Evolutionary conservation across 176 grass and related monocot genomes (phyloP).

Genomic region (Microstegium vimineum): DNA sequence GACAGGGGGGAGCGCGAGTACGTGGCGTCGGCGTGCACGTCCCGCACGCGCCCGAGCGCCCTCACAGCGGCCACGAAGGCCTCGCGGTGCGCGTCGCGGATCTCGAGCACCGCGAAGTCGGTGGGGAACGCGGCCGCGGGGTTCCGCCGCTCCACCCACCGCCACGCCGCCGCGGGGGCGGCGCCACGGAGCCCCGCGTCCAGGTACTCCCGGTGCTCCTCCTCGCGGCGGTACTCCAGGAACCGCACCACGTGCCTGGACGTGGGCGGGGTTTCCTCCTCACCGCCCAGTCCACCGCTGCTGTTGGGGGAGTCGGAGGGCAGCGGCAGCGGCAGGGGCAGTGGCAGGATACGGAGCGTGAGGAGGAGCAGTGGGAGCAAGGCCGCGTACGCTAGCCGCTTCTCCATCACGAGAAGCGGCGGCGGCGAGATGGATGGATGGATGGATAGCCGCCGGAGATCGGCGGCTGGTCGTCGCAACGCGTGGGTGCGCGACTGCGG

Average conservation of each 20-base stretch:
- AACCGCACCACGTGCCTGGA: constrained; percentile 79
- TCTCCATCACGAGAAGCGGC: neutral
- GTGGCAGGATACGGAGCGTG: constrained; percentile 24
- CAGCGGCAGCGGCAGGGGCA: constrained; percentile 4
- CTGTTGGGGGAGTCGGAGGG: neutral
- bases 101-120: constrained; percentile 83
- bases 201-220: constrained; percentile 60
- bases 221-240: constrained; percentile 52
- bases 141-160: constrained; percentile 83
- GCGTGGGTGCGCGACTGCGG: neutral
- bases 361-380: constrained; percentile 41
- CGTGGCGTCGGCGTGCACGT: constrained; percentile 60
- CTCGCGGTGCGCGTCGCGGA: constrained; percentile 38
- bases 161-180: constrained; percentile 38
- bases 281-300: neutral
- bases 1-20: constrained; percentile 64
- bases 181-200: constrained; percentile 31
- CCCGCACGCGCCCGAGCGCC: constrained; percentile 59
- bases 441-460: constrained; percentile 24
- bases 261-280: neutral
- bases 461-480: constrained; percentile 29
- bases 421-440: neutral
- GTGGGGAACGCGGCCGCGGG: constrained; percentile 63
- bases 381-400: constrained; percentile 24
- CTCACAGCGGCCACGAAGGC: constrained; percentile 38